Percentiles rank a stretch among this genome's conserved stretches.
phyloP scores from a whole-genome alignment of 2,329 filamentous ascomycete genomes.

The Ophiostoma ulmi region DNA sequence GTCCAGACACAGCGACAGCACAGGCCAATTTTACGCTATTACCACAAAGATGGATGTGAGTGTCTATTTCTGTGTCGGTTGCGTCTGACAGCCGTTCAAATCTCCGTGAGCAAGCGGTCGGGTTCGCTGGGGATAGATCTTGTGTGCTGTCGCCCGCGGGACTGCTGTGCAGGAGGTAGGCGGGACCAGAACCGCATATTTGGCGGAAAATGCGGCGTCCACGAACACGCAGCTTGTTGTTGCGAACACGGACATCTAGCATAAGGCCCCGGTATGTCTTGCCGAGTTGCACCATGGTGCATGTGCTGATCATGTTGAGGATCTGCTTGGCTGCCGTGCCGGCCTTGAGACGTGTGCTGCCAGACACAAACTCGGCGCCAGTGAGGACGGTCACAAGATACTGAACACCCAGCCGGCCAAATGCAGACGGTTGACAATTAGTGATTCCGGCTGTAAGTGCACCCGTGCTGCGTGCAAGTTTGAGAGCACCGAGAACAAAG shows the following conservation, averaged over 20 bases:
- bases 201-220: slow-evolving; percentile 22
- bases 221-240: slow-evolving; percentile 22
- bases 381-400: slow-evolving; percentile 37
- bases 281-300: slow-evolving; percentile 40
- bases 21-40: slow-evolving; percentile 23
- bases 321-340: slow-evolving; percentile 43
- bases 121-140: not conserved
- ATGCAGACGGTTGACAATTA: slow-evolving; percentile 35
- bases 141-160: not conserved
- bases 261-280: slow-evolving; percentile 35
- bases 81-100: not conserved
- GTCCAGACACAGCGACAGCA: slow-evolving; percentile 22
- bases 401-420: slow-evolving; percentile 26
- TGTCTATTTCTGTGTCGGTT: slow-evolving; percentile 16
- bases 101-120: not conserved
- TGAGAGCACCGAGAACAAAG: slow-evolving; percentile 38
- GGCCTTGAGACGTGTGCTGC: slow-evolving; percentile 43
- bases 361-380: slow-evolving; percentile 41
- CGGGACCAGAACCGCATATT: slow-evolving; percentile 16
- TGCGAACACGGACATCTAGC: slow-evolving; percentile 23
- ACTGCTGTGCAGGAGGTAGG: slow-evolving; percentile 11
- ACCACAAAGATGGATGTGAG: slow-evolving; percentile 19
- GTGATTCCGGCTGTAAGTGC: slow-evolving; percentile 39
- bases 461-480: slow-evolving; percentile 35
- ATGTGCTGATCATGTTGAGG: slow-evolving; percentile 42